phyloP scores from a whole-genome alignment of 2,329 filamentous ascomycete genomes.

The Plenodomus tracheiphilus region DNA sequence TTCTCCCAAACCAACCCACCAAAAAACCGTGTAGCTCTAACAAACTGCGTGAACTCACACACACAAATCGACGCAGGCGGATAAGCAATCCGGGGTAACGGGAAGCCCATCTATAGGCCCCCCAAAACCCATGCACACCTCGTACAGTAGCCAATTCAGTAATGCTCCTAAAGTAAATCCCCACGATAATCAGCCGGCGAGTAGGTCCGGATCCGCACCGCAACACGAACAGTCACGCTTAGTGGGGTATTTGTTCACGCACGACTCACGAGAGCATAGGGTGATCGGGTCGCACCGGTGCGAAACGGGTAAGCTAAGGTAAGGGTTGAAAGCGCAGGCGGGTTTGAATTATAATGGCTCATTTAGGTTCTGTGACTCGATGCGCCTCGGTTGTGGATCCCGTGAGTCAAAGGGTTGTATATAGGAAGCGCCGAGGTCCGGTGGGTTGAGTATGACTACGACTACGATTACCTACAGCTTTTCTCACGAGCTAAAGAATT shows the following conservation, averaged over 20 bases:
- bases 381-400: constrained; percentile 10
- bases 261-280: constrained; percentile 15
- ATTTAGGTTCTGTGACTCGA: constrained; percentile 11
- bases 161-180: too few relatives aligned
- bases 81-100: constrained; percentile 12
- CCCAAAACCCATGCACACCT: neutral
- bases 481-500: too few relatives aligned
- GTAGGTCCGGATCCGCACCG: constrained; percentile 10
- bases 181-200: constrained; percentile 12
- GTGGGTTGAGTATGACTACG: neutral
- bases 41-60: neutral
- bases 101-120: constrained; percentile 6
- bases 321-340: too few relatives aligned
- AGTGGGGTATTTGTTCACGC: too few relatives aligned
- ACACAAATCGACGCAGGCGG: neutral
- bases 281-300: constrained; percentile 11
- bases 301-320: constrained; percentile 6
- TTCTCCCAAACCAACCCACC: neutral
- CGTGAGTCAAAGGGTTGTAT: constrained; percentile 5
- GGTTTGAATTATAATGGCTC: too few relatives aligned
- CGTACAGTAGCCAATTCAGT: too few relatives aligned
- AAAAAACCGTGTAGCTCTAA: neutral
- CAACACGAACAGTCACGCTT: too few relatives aligned
- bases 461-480: neutral
- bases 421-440: constrained; percentile 4